A percentile compares a stretch with the other conserved stretches of the same genome.
These are phyloP conservation scores for Ocimum tenuiflorum DNA, from an alignment of 257 asterid genomes.

Conservation along the genomic window DNA sequence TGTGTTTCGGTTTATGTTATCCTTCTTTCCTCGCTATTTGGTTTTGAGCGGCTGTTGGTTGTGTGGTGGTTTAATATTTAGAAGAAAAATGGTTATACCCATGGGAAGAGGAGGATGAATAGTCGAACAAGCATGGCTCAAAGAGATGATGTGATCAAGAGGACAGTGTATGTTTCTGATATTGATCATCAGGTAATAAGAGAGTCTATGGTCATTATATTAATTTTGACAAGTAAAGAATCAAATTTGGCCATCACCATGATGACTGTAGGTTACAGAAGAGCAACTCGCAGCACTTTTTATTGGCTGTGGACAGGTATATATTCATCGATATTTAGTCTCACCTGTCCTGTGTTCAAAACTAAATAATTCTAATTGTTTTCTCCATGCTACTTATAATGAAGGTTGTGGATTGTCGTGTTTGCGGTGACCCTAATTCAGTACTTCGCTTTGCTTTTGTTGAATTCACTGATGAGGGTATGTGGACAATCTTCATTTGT, in stretches of 20 bases:
- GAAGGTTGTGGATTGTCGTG: too few species aligned
- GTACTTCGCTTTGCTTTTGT: too few species aligned
- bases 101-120: constrained; percentile 50
- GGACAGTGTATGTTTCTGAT: constrained; percentile 75
- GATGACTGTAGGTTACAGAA: constrained; percentile 50
- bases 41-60: constrained; percentile 4
- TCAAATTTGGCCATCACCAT: constrained; percentile 1
- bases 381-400: neutral
- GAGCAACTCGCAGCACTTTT: constrained; percentile 74
- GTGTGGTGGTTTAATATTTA: constrained; percentile 19
- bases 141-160: constrained; percentile 60
- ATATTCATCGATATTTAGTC: constrained; percentile 4
- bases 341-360: constrained; percentile 11
- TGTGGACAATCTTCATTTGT: constrained; percentile 12
- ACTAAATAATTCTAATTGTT: neutral
- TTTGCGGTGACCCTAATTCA: too few species aligned
- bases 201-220: neutral
- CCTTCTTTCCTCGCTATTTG: neutral
- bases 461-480: constrained; percentile 69
- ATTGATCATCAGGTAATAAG: constrained; percentile 62
- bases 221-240: neutral
- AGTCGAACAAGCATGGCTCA: constrained; percentile 60
- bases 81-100: constrained; percentile 49
- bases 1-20: neutral
- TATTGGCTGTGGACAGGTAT: constrained; percentile 77